These are phyloP conservation scores for Pontederia crassipes DNA, from an alignment of 176 grass and related monocot species.

Conservation along the genomic window DNA sequence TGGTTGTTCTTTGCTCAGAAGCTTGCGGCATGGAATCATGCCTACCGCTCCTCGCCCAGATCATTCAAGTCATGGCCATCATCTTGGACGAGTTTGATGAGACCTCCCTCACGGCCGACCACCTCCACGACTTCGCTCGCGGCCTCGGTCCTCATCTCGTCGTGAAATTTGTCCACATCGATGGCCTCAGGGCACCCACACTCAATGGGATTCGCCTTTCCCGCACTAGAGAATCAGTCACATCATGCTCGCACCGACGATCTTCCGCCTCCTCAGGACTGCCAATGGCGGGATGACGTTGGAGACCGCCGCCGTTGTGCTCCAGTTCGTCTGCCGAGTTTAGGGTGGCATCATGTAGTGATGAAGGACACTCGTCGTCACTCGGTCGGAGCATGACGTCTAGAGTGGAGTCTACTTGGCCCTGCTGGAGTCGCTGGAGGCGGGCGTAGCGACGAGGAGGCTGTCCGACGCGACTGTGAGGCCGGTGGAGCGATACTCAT, in stretches of 20 bases:
- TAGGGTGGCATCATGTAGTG: not conserved
- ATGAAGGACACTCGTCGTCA: not conserved
- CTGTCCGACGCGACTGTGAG: constrained; percentile 20
- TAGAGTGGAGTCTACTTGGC: constrained; percentile 30
- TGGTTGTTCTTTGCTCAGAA: constrained; percentile 57
- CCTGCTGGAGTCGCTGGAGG: constrained; percentile 31
- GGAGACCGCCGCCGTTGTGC: too few species aligned
- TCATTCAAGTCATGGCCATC: constrained; percentile 37
- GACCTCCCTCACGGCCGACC: constrained; percentile 41
- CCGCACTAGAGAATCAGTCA: constrained; percentile 22
- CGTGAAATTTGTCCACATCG: constrained; percentile 32
- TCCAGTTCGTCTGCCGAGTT: too few species aligned
- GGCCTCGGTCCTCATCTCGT: constrained; percentile 34
- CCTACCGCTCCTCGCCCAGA: constrained; percentile 7
- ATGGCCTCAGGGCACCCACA: constrained; percentile 19
- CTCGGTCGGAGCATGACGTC: constrained; percentile 18
- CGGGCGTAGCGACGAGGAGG: constrained; percentile 16
- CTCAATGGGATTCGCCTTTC: constrained; percentile 22
- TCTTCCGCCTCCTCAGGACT: constrained; percentile 27
- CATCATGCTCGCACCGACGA: constrained; percentile 33
- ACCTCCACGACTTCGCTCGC: constrained; percentile 50
- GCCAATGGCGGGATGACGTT: not conserved
- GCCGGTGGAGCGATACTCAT: constrained; percentile 17
- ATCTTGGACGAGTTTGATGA: constrained; percentile 38
- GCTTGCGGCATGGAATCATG: constrained; percentile 23